These are phyloP conservation scores for Nicotiana paniculata DNA, from an alignment of 257 asterid genomes.

Conservation along the genomic window DNA sequence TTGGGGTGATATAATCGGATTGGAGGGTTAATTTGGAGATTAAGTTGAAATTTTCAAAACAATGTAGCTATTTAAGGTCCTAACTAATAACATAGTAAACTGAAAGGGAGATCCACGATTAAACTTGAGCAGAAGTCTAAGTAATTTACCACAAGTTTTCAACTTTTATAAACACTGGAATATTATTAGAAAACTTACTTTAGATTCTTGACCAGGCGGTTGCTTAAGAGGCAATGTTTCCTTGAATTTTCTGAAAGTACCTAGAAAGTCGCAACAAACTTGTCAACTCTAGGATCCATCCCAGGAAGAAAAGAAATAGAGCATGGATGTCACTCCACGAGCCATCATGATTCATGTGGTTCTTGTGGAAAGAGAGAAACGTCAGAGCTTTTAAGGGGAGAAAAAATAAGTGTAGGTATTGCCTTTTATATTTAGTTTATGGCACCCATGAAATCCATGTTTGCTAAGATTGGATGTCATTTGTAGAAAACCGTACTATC, in stretches of 20 bases:
- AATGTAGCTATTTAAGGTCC: background rate
- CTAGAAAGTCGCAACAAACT: constrained; percentile 29
- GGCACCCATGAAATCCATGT: background rate
- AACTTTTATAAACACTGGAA: background rate
- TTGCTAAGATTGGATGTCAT: background rate
- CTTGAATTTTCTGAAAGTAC: constrained; percentile 89
- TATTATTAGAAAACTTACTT: constrained; percentile 31
- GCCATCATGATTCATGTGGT: background rate
- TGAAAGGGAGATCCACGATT: background rate
- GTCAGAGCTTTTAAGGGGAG: background rate
- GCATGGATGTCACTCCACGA: background rate
- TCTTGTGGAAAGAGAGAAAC: background rate
- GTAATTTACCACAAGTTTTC: background rate
- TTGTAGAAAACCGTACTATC: background rate
- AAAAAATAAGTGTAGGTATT: background rate
- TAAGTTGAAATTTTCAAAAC: background rate
- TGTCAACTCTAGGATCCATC: background rate
- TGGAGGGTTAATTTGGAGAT: background rate
- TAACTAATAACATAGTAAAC: background rate
- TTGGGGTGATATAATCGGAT: background rate
- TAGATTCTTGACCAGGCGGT: constrained; percentile 44
- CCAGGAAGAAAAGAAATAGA: background rate
- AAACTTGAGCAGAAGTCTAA: background rate
- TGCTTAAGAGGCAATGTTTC: constrained; percentile 57
- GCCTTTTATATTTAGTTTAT: background rate